A percentile compares a stretch with the other conserved stretches of the same genome.
Evolutionary conservation across 129 eudicot genomes (phyloP).

Genomic region (Erigeron canadensis): DNA sequence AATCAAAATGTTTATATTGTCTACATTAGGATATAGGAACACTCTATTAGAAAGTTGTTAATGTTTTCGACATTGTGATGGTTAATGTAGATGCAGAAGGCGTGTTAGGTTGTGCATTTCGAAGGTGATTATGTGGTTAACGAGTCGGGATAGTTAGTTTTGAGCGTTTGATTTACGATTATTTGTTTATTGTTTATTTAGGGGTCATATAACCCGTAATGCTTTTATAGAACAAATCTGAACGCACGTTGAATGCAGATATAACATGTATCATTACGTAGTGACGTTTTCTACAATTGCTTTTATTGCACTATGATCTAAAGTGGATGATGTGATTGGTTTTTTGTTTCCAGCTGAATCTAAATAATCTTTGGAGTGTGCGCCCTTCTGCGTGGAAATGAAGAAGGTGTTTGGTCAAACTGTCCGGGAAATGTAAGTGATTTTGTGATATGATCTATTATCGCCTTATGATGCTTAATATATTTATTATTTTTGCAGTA

Average conservation of each 20-base stretch:
- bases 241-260: neutral
- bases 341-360: constrained; percentile 28
- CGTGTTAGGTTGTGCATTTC: neutral
- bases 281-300: neutral
- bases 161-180: constrained; percentile 9
- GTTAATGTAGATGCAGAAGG: neutral
- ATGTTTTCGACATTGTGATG: neutral
- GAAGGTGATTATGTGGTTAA: neutral
- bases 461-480: constrained; percentile 17
- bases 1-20: neutral
- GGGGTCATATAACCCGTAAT: neutral
- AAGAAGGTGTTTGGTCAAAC: constrained; percentile 64
- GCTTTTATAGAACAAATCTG: neutral
- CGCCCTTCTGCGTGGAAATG: constrained; percentile 47
- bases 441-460: neutral
- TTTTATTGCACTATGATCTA: constrained; percentile 7
- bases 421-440: constrained; percentile 72
- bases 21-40: neutral
- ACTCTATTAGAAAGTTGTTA: neutral
- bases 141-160: neutral
- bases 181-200: neutral
- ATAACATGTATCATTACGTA: neutral
- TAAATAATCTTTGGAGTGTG: constrained; percentile 17
- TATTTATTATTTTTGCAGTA: constrained; percentile 43
- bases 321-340: neutral